Evolutionary conservation across 345 rosid species (phyloP).

Genomic region (Cardamine resedifolia): DNA sequence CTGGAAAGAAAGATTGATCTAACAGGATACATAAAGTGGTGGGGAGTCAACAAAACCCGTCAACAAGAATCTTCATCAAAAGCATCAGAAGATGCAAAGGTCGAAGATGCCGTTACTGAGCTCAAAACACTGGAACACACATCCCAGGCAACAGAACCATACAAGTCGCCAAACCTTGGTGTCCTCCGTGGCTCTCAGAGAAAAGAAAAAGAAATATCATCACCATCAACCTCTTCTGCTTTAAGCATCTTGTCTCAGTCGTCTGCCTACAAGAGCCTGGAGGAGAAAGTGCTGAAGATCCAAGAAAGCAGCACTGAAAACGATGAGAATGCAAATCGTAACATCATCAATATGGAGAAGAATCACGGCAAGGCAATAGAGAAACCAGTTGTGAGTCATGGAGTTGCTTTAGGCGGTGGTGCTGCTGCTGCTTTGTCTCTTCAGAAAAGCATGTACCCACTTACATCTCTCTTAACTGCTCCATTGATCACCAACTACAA

Average conservation of each 20-base stretch:
- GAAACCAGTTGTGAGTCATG: slow-evolving; percentile 57
- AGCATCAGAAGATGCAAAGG: slow-evolving; percentile 61
- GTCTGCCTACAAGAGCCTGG: slow-evolving; percentile 75
- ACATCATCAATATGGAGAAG: slow-evolving; percentile 65
- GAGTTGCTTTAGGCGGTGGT: slow-evolving; percentile 57
- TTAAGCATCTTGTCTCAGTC: slow-evolving; percentile 80
- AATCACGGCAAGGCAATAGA: slow-evolving; percentile 69
- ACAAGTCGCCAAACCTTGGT: slow-evolving; percentile 83
- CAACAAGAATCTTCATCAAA: slow-evolving; percentile 63
- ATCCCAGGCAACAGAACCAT: slow-evolving; percentile 73
- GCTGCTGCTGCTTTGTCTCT: slow-evolving; percentile 56
- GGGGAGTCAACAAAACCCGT: slow-evolving; percentile 76
- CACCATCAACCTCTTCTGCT: slow-evolving; percentile 51
- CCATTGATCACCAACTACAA: slow-evolving; percentile 85
- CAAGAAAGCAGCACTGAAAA: slow-evolving; percentile 61
- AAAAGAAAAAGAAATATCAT: slow-evolving; percentile 49
- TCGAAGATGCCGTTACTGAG: slow-evolving; percentile 71
- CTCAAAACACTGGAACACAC: slow-evolving; percentile 72
- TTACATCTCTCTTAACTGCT: slow-evolving; percentile 79
- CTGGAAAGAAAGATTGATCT: slow-evolving; percentile 85
- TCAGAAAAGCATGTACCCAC: slow-evolving; percentile 73
- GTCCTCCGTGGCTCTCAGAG: slow-evolving; percentile 43
- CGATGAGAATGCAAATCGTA: slow-evolving; percentile 81
- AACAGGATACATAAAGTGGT: slow-evolving; percentile 87
- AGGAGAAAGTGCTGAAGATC: slow-evolving; percentile 72